Evolutionary conservation across 2,329 filamentous ascomycete species (phyloP), one percentile per base, ranked within the genome.

Genomic region (Alternaria angustiovoidea): DNA sequence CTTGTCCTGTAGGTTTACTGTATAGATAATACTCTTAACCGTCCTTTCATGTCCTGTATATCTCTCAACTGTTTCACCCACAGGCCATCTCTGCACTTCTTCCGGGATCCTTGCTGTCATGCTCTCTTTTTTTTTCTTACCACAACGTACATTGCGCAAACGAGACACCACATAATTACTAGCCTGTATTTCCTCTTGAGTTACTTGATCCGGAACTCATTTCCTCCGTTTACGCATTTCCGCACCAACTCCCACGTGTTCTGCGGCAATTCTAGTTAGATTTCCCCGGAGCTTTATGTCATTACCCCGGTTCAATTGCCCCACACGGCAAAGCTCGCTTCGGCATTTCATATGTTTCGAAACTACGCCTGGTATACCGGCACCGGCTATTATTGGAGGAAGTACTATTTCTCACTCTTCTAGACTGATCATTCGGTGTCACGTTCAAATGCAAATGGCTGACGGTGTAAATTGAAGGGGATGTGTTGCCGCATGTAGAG

Each of bases 331-430:
- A 49, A 49, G 46, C 46, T 49, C 30, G 32, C 46, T 12, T 48
- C 42, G 34, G 47, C 47, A 42, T 7, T 51, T 52, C 53, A 57
- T 57, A 32, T 61, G 54, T 54, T 51, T 51, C 39, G 57, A 63
- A 63, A 57, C 52, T 30, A 36, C n/a, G 30, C 22, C 49, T 28
- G 46, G 38, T 60, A 43, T 49, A 55, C 24, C 26, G 22, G 34
- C 20, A 8, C n/a, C 26, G 12, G 28, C 16, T 36, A 11, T 52
- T 22, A 61, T 61, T 63, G 61, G 61, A 54, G 61, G 57, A 54
- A 63, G 38, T 54, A 59, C 26, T 47, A 18, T 38, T 32, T 38
- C 32, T 39, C 18, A 39, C 20, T 32, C 24, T 43, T 41, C 36
- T 47, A 24, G 39, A 34, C 42, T 61, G n/a, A n/a, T 24, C 7